These are phyloP conservation scores for Mycosarcoma mackinlayi DNA, from an alignment of 1,284 basidiomycete genomes.

Conservation along the genomic window DNA sequence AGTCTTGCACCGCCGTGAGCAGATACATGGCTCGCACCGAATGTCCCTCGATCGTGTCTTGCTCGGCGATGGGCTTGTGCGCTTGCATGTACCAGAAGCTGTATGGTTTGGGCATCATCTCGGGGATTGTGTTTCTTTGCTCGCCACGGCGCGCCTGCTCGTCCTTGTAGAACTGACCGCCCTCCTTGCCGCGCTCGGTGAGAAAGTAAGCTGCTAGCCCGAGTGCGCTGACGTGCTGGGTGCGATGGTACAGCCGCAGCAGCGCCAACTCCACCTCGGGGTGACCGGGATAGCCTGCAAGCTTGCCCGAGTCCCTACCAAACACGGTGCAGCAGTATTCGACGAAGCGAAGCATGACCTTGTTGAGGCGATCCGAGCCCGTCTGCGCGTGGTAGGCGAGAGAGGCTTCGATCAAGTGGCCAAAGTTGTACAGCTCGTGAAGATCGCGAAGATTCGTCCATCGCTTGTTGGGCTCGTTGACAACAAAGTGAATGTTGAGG, in stretches of 20 bases:
- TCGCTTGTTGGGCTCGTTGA: slow-evolving; percentile 27
- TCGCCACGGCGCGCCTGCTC: slow-evolving; percentile 30
- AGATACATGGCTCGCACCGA: slow-evolving; percentile 35
- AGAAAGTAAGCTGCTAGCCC: slow-evolving; percentile 30
- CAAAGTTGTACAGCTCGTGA: slow-evolving; percentile 41
- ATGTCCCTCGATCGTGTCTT: slow-evolving; percentile 36
- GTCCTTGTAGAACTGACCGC: slow-evolving; percentile 28
- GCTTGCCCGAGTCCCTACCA: slow-evolving; percentile 16
- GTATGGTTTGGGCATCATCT: slow-evolving; percentile 32
- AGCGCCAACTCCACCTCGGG: slow-evolving; percentile 34
- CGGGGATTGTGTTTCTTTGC: slow-evolving; percentile 14
- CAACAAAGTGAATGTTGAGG: slow-evolving; percentile 40
- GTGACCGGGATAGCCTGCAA: slow-evolving; percentile 32
- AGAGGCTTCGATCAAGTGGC: slow-evolving; percentile 34
- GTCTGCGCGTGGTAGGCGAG: slow-evolving; percentile 24
- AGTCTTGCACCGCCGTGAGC: slow-evolving; percentile 33
- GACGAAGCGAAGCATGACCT: slow-evolving; percentile 41
- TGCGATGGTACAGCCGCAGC: slow-evolving; percentile 22
- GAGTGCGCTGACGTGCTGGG: slow-evolving; percentile 7
- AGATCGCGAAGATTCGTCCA: slow-evolving; percentile 32
- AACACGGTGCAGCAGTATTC: slow-evolving; percentile 30
- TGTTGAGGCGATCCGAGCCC: slow-evolving; percentile 14
- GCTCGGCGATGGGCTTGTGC: slow-evolving; percentile 30
- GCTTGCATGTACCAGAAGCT: slow-evolving; percentile 45
- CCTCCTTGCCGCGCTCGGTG: slow-evolving; percentile 26